A percentile compares a stretch with the other conserved stretches of the same genome.
These are phyloP conservation scores for Lentinula sp. DNA, from an alignment of 768 basidiomycete genomes.

Conservation along the genomic window DNA sequence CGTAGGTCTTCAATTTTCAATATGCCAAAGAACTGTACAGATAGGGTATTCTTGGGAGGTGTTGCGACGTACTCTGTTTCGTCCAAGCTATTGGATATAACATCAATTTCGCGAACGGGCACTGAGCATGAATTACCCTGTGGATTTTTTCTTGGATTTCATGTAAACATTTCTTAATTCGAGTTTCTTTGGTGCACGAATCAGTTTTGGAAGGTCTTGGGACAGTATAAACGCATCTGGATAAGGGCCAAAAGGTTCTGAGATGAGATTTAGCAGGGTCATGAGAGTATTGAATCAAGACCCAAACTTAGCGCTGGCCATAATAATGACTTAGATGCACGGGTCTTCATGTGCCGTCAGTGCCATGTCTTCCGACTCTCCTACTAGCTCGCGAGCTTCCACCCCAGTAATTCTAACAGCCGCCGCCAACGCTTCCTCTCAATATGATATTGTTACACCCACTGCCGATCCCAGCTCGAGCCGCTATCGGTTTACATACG, in stretches of 20 bases:
- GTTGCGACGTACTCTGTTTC: constrained; percentile 2
- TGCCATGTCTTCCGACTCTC: neutral
- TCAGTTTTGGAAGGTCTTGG: neutral
- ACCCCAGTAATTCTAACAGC: constrained; percentile 5
- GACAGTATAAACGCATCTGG: neutral
- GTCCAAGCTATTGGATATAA: neutral
- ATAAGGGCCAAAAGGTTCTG: constrained; percentile 3
- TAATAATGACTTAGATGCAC: neutral
- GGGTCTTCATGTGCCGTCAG: constrained; percentile 2
- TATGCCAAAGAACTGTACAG: constrained; percentile 1
- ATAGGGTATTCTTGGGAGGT: neutral
- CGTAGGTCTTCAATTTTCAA: neutral
- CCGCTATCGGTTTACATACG: constrained; percentile 75
- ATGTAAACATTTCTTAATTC: constrained; percentile 1
- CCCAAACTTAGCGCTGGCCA: neutral
- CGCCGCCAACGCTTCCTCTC: neutral
- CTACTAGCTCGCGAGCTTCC: constrained; percentile 1
- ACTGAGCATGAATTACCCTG: neutral
- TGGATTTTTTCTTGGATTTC: neutral
- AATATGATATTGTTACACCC: neutral
- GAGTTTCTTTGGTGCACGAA: neutral
- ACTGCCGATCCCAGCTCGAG: constrained; percentile 31
- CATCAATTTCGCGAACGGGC: neutral
- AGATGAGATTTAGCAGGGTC: neutral
- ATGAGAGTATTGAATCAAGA: neutral